phyloP scores from a whole-genome alignment of 768 basidiomycete species.

The Lepiota venenata region DNA sequence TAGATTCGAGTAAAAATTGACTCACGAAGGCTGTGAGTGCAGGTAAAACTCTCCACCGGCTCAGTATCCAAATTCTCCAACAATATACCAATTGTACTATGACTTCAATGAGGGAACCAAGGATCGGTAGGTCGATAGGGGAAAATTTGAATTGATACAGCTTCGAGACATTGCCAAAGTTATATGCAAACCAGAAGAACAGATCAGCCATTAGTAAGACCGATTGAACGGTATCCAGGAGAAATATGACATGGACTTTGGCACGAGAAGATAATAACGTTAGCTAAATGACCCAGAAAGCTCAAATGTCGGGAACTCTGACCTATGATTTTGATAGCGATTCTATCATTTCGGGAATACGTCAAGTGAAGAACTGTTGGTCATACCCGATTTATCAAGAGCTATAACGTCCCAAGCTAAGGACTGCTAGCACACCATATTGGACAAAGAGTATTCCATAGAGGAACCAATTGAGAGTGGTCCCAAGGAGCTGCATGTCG shows the following conservation, averaged over 20 bases:
- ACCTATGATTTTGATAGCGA: too few relatives aligned
- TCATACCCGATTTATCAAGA: too few relatives aligned
- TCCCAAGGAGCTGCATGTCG: too few relatives aligned
- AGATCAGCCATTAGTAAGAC: not conserved
- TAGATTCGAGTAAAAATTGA: not conserved
- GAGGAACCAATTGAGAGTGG: too few relatives aligned
- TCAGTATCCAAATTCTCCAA: not conserved
- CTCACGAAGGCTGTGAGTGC: not conserved
- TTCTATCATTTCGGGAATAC: too few relatives aligned
- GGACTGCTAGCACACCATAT: too few relatives aligned
- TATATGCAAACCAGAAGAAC: constrained; percentile 2
- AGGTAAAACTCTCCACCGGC: not conserved
- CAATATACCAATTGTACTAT: not conserved
- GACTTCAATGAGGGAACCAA: not conserved
- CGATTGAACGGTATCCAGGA: not conserved
- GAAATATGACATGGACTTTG: not conserved
- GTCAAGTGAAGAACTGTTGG: too few relatives aligned
- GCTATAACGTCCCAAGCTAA: too few relatives aligned
- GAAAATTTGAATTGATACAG: not conserved
- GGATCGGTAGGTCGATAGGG: not conserved
- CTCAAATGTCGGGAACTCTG: not conserved
- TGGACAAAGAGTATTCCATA: too few relatives aligned
- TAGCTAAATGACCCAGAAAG: not conserved
- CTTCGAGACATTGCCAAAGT: not conserved
- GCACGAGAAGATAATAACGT: too few relatives aligned